A percentile compares a stretch with the other conserved stretches of the same genome.
Conservation (phyloP, 1,139 yeast genomes). For the Scheffersomyces quercinus region DNA sequence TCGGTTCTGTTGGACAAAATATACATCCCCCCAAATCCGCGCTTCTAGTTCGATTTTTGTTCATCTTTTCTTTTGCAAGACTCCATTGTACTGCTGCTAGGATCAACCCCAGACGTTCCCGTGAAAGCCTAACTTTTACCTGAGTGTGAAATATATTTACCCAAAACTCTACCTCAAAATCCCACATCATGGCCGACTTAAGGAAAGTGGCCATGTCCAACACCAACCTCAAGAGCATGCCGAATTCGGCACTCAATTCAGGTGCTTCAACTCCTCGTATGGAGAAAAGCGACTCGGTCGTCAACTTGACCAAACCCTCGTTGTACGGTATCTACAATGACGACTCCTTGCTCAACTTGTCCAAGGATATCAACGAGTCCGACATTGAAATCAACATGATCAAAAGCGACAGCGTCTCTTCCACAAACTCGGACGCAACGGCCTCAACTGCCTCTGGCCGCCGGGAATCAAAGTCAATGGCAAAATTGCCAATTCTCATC, state of each 20-base stretch:
- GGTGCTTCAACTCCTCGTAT: constrained; percentile 20
- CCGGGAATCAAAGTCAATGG: background rate
- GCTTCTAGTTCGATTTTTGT: no score
- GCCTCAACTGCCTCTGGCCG: background rate
- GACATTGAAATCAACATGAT: constrained; percentile 9
- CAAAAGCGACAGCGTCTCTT: background rate
- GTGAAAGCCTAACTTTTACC: background rate
- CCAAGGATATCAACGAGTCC: constrained; percentile 24
- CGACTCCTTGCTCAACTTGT: constrained; percentile 34
- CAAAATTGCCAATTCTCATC: constrained; percentile 12
- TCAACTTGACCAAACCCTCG: constrained; percentile 51
- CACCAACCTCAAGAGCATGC: constrained; percentile 16
- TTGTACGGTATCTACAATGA: constrained; percentile 50
- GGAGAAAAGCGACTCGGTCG: constrained; percentile 44
- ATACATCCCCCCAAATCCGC: no score
- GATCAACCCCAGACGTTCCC: background rate
- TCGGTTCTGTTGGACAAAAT: no score
- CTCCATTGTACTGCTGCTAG: no score
- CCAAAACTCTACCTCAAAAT: background rate
- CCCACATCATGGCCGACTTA: constrained; percentile 17
- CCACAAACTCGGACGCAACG: background rate
- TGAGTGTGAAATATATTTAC: no score
- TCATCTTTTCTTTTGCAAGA: no score
- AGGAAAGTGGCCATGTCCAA: constrained; percentile 23
- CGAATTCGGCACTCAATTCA: constrained; percentile 9